These are phyloP conservation scores for Clitocybe nebularis DNA, from an alignment of 1,284 basidiomycete genomes.

Conservation along the genomic window DNA sequence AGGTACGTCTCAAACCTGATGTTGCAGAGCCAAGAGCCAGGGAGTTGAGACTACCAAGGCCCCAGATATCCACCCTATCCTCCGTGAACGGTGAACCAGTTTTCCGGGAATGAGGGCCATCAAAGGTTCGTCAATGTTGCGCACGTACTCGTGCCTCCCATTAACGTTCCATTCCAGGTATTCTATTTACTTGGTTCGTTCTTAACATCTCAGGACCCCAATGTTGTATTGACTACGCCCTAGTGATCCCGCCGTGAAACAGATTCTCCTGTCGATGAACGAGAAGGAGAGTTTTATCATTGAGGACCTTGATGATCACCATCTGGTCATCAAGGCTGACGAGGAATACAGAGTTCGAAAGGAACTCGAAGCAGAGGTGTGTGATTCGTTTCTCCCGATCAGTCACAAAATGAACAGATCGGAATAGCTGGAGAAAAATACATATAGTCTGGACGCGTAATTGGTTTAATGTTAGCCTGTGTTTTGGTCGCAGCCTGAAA, in stretches of 20 bases:
- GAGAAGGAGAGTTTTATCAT: conserved; percentile 79
- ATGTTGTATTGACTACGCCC: not conserved
- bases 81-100: not conserved
- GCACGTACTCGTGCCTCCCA: not conserved
- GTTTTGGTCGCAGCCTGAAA: not conserved
- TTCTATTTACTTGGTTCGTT: conserved; percentile 68
- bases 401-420: not conserved
- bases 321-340: conserved; percentile 80
- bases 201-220: not conserved
- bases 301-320: conserved; percentile 83
- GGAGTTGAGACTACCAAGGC: not conserved
- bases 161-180: conserved; percentile 37
- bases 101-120: conserved; percentile 35
- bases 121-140: conserved; percentile 42
- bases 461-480: not conserved
- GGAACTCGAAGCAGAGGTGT: conserved; percentile 75
- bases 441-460: conserved; percentile 17
- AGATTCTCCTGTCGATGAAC: conserved; percentile 82
- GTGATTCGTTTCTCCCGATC: conserved; percentile 18
- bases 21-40: too few relatives aligned
- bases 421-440: conserved; percentile 17
- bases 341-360: conserved; percentile 70
- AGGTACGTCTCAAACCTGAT: too few relatives aligned
- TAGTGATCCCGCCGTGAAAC: conserved; percentile 88
- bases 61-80: not conserved